phyloP scores from a whole-genome alignment of 108 stramenopile genomes.

The Schizochytrium sp. region DNA sequence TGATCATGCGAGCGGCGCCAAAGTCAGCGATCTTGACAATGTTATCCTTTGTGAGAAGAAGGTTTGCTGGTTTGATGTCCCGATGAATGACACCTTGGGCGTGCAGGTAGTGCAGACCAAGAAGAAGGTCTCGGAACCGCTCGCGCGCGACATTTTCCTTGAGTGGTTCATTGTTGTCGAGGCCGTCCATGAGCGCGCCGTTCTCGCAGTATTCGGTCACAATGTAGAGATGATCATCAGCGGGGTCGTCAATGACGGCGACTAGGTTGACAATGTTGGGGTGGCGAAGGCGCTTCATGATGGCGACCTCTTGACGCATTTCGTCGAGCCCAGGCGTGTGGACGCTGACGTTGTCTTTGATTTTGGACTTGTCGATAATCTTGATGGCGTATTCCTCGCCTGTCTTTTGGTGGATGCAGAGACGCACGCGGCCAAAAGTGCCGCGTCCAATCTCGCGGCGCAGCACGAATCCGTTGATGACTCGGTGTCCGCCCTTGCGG shows the following conservation, averaged over 20 bases:
- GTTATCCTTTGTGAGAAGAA: constrained; percentile 29
- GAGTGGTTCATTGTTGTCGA: constrained; percentile 24
- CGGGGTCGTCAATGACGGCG: constrained; percentile 52
- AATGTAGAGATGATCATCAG: constrained; percentile 39
- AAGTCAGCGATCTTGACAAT: constrained; percentile 27
- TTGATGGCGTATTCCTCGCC: constrained; percentile 36
- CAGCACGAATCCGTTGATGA: constrained; percentile 18
- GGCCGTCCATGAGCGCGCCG: constrained; percentile 48
- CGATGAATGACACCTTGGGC: constrained; percentile 42
- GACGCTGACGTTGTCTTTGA: constrained; percentile 7
- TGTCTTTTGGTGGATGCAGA: not conserved
- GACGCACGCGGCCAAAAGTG: constrained; percentile 12
- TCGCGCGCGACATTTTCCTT: not conserved
- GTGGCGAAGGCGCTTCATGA: constrained; percentile 49
- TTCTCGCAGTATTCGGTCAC: constrained; percentile 46
- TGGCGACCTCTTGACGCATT: constrained; percentile 49
- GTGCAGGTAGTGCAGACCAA: constrained; percentile 46
- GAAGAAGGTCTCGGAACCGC: constrained; percentile 23
- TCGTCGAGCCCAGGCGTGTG: constrained; percentile 39
- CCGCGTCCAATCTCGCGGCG: constrained; percentile 11
- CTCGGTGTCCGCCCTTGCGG: not conserved
- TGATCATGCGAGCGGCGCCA: constrained; percentile 24
- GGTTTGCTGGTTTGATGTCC: constrained; percentile 53
- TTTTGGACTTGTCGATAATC: constrained; percentile 46
- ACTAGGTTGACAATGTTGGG: constrained; percentile 45